phyloP scores from a whole-genome alignment of 371 early-diverging fungal genomes.

The Encephalitozoon intestinalis region DNA sequence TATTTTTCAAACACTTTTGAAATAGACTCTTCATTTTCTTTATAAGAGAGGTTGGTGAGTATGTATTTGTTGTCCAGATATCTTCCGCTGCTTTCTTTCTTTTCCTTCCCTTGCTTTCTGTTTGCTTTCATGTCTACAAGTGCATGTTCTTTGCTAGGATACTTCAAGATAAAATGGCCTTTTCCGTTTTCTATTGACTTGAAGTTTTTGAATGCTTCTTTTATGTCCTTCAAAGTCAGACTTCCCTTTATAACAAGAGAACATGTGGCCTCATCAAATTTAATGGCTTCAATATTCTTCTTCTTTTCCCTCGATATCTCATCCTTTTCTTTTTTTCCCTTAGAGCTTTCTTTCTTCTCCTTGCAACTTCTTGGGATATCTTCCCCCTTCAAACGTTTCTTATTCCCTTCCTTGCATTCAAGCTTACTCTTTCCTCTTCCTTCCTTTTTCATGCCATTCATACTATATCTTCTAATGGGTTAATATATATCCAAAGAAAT shows the following conservation, averaged over 20 bases:
- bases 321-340: neutral
- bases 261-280: neutral
- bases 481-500: neutral
- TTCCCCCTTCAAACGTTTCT: no score
- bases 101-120: neutral
- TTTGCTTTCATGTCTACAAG: constrained; percentile 10
- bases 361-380: no score
- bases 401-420: neutral
- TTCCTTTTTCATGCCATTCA: neutral
- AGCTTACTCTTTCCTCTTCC: neutral
- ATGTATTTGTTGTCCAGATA: constrained; percentile 36
- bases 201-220: neutral
- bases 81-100: neutral
- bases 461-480: neutral
- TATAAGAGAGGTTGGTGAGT: constrained; percentile 48
- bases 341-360: no score
- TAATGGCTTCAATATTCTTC: neutral
- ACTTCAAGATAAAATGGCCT: neutral
- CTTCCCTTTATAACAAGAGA: neutral
- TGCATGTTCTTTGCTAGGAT: neutral
- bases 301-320: neutral
- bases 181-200: neutral
- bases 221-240: neutral
- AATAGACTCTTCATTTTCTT: constrained; percentile 53
- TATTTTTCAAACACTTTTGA: constrained; percentile 39